Evolutionary conservation across 2,329 filamentous ascomycete species (phyloP), one percentile per base, ranked within the genome.

Genomic region (Clonostachys rhizophaga): DNA sequence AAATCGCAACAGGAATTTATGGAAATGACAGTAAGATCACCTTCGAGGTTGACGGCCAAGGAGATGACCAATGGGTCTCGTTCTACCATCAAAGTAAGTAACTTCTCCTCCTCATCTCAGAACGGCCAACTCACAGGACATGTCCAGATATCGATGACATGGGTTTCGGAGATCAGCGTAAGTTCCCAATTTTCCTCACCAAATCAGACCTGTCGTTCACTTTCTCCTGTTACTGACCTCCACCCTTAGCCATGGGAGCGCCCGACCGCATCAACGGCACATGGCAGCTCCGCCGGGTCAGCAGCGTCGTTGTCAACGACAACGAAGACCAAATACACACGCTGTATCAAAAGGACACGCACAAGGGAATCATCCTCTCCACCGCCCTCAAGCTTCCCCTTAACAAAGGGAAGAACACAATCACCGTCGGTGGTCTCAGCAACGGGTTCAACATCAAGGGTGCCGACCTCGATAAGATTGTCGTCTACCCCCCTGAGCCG

Each of bases 251-350:
- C 3, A 74, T 72, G 40, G 81, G 80, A 6, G 62, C 65, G 0
- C 81, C 81, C 0, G 79, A 84, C 55, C 73, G 81, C 7, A 82
- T 84, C 47, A 75, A 75, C 6, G 79, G 81, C 0, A 62, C 67
- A 0, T 84, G 79, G 79, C 76, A 81, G 50, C 63, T 84, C 6
- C 72, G 80, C 5, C 72, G 81, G 10, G 77, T 84, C 47, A 75
- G 74, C 54, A 81, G 79, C 43, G 79, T 84, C 3, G 65, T 82
- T 0, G 76, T 84, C 3, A 84, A 81, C 50, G 74, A 69, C 4
- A 66, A 66, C 7, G 55, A 54, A 3, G 50, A 58, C 4, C 58
- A 69, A 34, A 65, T 79, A 5, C 72, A 83, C 48, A 69, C 62
- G 0, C 58, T 80, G 7, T 78, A 71, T 51, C 75, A 79, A 56